Evolutionary conservation across 2,329 filamentous ascomycete genomes (phyloP).

Genomic region (Boeremia exigua): DNA sequence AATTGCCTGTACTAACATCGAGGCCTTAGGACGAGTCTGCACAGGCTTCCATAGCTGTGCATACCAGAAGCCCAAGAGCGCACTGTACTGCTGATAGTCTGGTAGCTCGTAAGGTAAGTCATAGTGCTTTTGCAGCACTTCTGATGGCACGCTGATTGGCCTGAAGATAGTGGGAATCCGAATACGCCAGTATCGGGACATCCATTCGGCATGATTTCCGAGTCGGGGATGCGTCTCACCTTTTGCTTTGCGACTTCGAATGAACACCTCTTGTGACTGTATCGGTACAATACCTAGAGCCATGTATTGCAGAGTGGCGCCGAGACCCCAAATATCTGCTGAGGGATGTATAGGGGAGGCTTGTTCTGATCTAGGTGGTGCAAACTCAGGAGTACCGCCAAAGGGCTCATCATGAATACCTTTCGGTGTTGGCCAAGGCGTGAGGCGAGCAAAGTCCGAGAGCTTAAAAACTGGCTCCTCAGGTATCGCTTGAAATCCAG

Average conservation of each 20-base stretch:
- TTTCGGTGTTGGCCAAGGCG: neutral
- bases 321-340: constrained; percentile 32
- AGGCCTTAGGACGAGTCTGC: neutral
- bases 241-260: constrained; percentile 1
- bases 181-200: neutral
- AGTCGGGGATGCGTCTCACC: neutral
- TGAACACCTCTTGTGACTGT: constrained; percentile 16
- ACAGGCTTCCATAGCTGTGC: constrained; percentile 4
- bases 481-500: neutral
- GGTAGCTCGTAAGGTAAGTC: neutral
- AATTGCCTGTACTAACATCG: neutral
- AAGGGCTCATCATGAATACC: neutral
- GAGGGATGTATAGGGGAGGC: constrained; percentile 17
- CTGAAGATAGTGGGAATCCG: neutral
- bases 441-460: constrained; percentile 28
- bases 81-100: constrained; percentile 17
- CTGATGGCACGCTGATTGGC: neutral
- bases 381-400: constrained; percentile 29
- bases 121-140: neutral
- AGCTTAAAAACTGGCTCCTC: constrained; percentile 34
- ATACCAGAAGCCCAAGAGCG: constrained; percentile 23
- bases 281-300: constrained; percentile 18
- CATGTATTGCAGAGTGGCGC: constrained; percentile 30
- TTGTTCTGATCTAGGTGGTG: constrained; percentile 21
- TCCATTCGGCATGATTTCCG: constrained; percentile 8